These are phyloP conservation scores for Tolypocladium sp. DNA, from an alignment of 2,329 filamentous ascomycete species.

Conservation along the genomic window DNA sequence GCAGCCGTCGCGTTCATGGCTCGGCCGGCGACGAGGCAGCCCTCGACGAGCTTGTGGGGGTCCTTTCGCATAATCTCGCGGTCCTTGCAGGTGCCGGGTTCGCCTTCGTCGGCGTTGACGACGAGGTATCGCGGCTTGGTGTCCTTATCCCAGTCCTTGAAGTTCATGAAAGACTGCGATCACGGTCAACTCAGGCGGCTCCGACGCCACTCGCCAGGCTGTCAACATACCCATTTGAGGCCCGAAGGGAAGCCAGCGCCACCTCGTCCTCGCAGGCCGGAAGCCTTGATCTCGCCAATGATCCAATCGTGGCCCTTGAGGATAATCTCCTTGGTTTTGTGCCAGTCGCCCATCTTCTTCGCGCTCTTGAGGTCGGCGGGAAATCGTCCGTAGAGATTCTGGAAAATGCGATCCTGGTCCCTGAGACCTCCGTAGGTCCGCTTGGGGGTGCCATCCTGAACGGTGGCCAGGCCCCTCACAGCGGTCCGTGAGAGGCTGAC, in stretches of 20 bases:
- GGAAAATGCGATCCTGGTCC: constrained; percentile 98
- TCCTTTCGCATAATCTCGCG: constrained; percentile 99
- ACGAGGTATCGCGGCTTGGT: constrained; percentile 91
- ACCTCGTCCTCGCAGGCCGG: constrained; percentile 87
- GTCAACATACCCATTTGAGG: constrained; percentile 83
- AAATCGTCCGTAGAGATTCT: constrained; percentile 93
- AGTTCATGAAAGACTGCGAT: constrained; percentile 94
- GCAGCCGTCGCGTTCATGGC: constrained; percentile 98
- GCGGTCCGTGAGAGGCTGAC: constrained; percentile 32
- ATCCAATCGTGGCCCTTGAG: constrained; percentile 98
- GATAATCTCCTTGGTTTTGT: constrained; percentile 98
- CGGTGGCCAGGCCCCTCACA: constrained; percentile 68
- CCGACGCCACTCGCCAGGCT: no score
- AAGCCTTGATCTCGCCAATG: constrained; percentile 94
- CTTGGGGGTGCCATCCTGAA: constrained; percentile 63
- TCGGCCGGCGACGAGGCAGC: constrained; percentile 88
- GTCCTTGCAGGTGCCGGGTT: constrained; percentile 98
- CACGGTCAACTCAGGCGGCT: background rate
- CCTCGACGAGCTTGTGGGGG: constrained; percentile 96
- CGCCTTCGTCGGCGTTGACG: constrained; percentile 97
- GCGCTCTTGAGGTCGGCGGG: constrained; percentile 86
- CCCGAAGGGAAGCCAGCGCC: constrained; percentile 97
- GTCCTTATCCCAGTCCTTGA: constrained; percentile 99
- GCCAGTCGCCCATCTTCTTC: constrained; percentile 98
- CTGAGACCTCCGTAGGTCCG: constrained; percentile 75